Evolutionary conservation across 345 rosid species (phyloP).

Genomic region (Murraya paniculata): DNA sequence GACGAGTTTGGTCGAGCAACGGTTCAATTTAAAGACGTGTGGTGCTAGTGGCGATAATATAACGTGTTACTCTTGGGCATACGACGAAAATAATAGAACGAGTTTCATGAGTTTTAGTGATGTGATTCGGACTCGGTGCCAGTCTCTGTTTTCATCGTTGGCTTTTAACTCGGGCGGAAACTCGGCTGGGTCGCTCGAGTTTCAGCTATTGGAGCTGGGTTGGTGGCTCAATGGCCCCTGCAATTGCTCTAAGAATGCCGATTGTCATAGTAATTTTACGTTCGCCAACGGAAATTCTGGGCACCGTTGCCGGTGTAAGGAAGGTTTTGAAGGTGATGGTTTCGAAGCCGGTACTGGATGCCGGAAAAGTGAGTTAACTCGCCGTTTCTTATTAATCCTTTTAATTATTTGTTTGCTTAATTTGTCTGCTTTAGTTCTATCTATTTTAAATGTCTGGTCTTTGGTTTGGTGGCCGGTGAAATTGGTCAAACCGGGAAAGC

Average conservation of each 20-base stretch:
- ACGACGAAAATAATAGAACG: not conserved
- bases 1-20: slow-evolving; percentile 21
- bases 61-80: slow-evolving; percentile 40
- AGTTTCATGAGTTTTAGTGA: slow-evolving; percentile 24
- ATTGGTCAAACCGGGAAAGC: not conserved
- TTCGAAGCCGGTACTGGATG: slow-evolving; percentile 49
- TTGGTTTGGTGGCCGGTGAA: not conserved
- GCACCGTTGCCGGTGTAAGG: slow-evolving; percentile 51
- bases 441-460: not conserved
- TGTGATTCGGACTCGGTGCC: slow-evolving; percentile 33
- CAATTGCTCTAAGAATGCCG: slow-evolving; percentile 36
- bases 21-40: slow-evolving; percentile 24
- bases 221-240: slow-evolving; percentile 72
- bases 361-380: slow-evolving; percentile 58
- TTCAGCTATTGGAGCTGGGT: slow-evolving; percentile 47
- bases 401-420: slow-evolving; percentile 2
- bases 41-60: slow-evolving; percentile 24
- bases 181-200: slow-evolving; percentile 38
- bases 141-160: slow-evolving; percentile 50
- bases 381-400: not conserved
- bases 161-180: slow-evolving; percentile 27
- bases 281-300: slow-evolving; percentile 25
- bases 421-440: not conserved
- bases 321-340: slow-evolving; percentile 63
- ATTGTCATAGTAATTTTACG: not conserved